phyloP scores from a whole-genome alignment of 1,284 basidiomycete species.

The Leccinum pachyderme region DNA sequence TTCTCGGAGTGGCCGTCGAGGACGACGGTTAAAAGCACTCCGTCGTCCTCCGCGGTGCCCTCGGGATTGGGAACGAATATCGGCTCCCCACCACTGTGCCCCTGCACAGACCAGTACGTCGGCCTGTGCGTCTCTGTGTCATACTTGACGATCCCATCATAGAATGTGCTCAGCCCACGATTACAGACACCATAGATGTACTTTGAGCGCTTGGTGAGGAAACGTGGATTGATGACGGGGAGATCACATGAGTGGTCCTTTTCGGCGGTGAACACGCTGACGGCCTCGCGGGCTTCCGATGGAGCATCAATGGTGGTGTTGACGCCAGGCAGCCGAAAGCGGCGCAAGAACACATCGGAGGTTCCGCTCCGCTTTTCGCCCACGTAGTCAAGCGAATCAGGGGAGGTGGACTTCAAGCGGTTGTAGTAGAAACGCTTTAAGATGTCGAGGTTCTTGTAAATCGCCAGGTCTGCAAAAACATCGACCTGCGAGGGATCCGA shows the following conservation, averaged over 20 bases:
- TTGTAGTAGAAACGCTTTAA: constrained; percentile 29
- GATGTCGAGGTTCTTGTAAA: constrained; percentile 34
- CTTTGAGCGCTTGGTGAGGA: constrained; percentile 33
- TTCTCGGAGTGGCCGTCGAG: constrained; percentile 32
- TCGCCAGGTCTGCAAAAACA: constrained; percentile 37
- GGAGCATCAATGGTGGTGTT: constrained; percentile 18
- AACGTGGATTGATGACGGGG: constrained; percentile 32
- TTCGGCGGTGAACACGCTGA: constrained; percentile 22
- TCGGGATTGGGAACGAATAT: constrained; percentile 36
- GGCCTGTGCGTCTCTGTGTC: constrained; percentile 26
- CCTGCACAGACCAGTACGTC: constrained; percentile 31
- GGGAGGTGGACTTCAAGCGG: constrained; percentile 27
- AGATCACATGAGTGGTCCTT: constrained; percentile 35
- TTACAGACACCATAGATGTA: constrained; percentile 35
- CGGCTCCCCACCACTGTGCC: constrained; percentile 36
- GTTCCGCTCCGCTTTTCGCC: constrained; percentile 17
- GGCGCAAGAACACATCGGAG: constrained; percentile 27
- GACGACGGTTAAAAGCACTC: constrained; percentile 37
- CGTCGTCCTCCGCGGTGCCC: constrained; percentile 35
- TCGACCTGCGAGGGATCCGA: constrained; percentile 31
- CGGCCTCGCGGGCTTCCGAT: constrained; percentile 17
- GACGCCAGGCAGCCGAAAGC: constrained; percentile 25
- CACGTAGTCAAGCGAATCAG: constrained; percentile 30
- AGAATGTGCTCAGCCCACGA: constrained; percentile 31
- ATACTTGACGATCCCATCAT: constrained; percentile 37